Evolutionary conservation across 2,329 filamentous ascomycete genomes (phyloP).

Genomic region (Aspergillus viridinutans): DNA sequence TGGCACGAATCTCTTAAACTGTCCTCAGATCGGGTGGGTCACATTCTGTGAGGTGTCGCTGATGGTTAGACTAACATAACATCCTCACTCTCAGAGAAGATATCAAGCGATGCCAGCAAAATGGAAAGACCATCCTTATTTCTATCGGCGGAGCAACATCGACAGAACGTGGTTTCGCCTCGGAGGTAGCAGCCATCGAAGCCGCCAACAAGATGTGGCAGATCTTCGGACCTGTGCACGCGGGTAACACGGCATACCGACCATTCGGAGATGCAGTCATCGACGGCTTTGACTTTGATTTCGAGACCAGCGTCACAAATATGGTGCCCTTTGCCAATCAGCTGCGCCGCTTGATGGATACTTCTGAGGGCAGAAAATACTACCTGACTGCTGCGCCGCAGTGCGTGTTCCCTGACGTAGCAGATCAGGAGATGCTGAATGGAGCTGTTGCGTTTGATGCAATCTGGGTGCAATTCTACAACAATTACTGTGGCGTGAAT

Average conservation of each 20-base stretch:
- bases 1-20: conserved; percentile 56
- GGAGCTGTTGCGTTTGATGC: conserved; percentile 56
- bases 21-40: conserved; percentile 59
- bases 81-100: conserved; percentile 32
- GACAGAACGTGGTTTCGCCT: conserved; percentile 62
- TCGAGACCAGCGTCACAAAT: conserved; percentile 59
- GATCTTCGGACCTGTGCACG: conserved; percentile 60
- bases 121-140: conserved; percentile 67
- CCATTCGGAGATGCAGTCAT: conserved; percentile 64
- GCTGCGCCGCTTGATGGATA: conserved; percentile 54
- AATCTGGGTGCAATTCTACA: conserved; percentile 64
- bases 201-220: conserved; percentile 64
- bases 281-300: conserved; percentile 75
- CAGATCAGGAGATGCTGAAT: conserved; percentile 55
- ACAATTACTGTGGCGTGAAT: conserved; percentile 62
- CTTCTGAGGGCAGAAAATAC: conserved; percentile 49
- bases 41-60: conserved; percentile 17
- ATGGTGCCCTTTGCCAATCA: conserved; percentile 58
- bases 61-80: background rate
- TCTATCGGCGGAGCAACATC: conserved; percentile 71
- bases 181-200: conserved; percentile 46
- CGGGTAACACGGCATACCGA: conserved; percentile 48
- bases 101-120: conserved; percentile 57
- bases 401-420: conserved; percentile 61
- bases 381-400: conserved; percentile 65